Conservation (phyloP, 1,284 basidiomycete genomes). For the Rhizoctonia solani region DNA sequence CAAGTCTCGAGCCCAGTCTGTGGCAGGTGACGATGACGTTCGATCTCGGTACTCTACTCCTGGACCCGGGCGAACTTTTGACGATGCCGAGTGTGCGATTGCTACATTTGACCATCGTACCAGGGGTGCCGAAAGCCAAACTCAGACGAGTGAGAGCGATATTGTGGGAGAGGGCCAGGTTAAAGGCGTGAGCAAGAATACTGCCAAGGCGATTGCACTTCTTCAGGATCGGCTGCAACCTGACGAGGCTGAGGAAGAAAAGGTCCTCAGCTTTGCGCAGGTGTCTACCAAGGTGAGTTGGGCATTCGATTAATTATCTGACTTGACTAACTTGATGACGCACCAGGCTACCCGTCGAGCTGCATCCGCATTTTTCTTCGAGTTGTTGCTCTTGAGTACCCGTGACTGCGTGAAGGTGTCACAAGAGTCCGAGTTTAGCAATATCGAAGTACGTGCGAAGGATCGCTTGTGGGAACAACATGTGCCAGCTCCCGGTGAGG, state of each 20-base stretch:
- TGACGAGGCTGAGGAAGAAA: conserved; percentile 52
- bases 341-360: conserved; percentile 82
- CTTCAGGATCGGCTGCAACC: conserved; percentile 75
- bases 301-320: background rate
- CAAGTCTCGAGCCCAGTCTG: conserved; percentile 30
- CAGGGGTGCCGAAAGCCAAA: conserved; percentile 48
- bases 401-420: conserved; percentile 84
- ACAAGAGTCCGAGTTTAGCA: conserved; percentile 72
- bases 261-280: conserved; percentile 70
- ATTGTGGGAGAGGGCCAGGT: conserved; percentile 53
- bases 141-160: conserved; percentile 54
- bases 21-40: conserved; percentile 31
- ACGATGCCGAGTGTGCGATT: conserved; percentile 75
- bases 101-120: conserved; percentile 78
- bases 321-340: conserved; percentile 31
- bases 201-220: conserved; percentile 84
- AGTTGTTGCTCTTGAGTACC: conserved; percentile 91
- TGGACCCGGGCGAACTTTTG: conserved; percentile 64
- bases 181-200: conserved; percentile 86
- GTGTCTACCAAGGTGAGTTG: conserved; percentile 69
- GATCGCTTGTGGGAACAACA: conserved; percentile 70
- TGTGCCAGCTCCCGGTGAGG: conserved; percentile 9
- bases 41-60: conserved; percentile 67
- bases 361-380: conserved; percentile 96
- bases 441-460: conserved; percentile 84